Evolutionary conservation across 2,329 filamentous ascomycete genomes (phyloP).

Genomic region (Sarocladium strictum): DNA sequence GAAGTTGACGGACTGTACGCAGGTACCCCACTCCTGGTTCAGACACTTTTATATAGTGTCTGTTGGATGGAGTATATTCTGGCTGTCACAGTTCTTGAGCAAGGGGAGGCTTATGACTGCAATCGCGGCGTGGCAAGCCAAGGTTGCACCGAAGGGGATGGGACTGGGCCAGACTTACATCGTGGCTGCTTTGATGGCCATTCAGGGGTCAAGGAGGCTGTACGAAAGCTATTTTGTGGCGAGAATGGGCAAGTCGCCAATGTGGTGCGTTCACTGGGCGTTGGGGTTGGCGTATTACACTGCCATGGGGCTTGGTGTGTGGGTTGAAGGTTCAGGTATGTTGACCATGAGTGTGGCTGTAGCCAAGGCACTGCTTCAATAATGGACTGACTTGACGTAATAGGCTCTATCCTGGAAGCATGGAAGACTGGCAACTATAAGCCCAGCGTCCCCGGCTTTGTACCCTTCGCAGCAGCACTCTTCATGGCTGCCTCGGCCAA

Average conservation of each 20-base stretch:
- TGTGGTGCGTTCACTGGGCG: constrained; percentile 82
- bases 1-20: constrained; percentile 28
- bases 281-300: constrained; percentile 75
- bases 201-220: constrained; percentile 70
- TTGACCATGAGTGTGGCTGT: constrained; percentile 11
- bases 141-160: constrained; percentile 33
- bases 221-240: constrained; percentile 65
- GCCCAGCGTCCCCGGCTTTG: not conserved
- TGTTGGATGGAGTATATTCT: constrained; percentile 64
- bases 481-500: constrained; percentile 65
- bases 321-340: constrained; percentile 76
- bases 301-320: constrained; percentile 66
- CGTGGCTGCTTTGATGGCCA: constrained; percentile 65
- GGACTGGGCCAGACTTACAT: constrained; percentile 55
- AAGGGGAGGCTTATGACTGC: constrained; percentile 47
- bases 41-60: constrained; percentile 78
- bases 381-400: not conserved
- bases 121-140: constrained; percentile 34
- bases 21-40: constrained; percentile 86
- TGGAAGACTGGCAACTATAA: constrained; percentile 19
- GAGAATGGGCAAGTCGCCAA: constrained; percentile 60
- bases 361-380: not conserved
- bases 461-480: constrained; percentile 45
- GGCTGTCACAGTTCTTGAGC: constrained; percentile 58
- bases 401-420: constrained; percentile 27